A percentile compares a stretch with the other conserved stretches of the same genome.
Conservation (phyloP, 1,139 yeast species). For the Eremothecium sinecaudum region DNA sequence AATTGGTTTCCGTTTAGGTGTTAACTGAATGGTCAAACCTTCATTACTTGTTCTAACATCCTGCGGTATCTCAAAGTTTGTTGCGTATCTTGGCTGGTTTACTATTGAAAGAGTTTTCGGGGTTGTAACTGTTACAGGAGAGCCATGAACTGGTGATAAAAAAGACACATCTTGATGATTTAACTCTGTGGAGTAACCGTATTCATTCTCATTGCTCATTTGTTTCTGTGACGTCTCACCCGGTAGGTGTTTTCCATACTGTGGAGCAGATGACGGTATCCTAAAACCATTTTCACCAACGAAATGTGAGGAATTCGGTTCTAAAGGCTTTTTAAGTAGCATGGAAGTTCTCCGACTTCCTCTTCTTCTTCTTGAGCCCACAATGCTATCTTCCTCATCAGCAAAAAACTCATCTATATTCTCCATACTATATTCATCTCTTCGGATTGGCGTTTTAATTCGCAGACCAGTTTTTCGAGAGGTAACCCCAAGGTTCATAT, state of each 20-base stretch:
- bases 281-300: constrained; percentile 7
- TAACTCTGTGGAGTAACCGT: neutral
- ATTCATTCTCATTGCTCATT: neutral
- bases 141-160: neutral
- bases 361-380: constrained; percentile 13
- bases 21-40: constrained; percentile 12
- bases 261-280: constrained; percentile 8
- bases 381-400: constrained; percentile 32
- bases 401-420: constrained; percentile 69
- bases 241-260: constrained; percentile 1
- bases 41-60: constrained; percentile 1
- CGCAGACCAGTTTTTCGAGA: constrained; percentile 55
- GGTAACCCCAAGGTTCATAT: constrained; percentile 44
- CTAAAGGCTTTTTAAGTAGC: constrained; percentile 6
- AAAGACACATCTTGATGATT: neutral
- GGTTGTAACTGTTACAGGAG: neutral
- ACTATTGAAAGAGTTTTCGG: neutral
- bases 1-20: constrained; percentile 14
- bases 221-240: neutral
- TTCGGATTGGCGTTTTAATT: constrained; percentile 42
- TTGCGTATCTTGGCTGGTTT: neutral
- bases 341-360: constrained; percentile 20
- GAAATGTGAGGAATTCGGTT: neutral
- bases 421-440: constrained; percentile 70
- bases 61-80: constrained; percentile 2